A percentile compares a stretch with the other conserved stretches of the same genome.
phyloP scores from a whole-genome alignment of 2,329 filamentous ascomycete genomes.

The Alternaria gaisen region DNA sequence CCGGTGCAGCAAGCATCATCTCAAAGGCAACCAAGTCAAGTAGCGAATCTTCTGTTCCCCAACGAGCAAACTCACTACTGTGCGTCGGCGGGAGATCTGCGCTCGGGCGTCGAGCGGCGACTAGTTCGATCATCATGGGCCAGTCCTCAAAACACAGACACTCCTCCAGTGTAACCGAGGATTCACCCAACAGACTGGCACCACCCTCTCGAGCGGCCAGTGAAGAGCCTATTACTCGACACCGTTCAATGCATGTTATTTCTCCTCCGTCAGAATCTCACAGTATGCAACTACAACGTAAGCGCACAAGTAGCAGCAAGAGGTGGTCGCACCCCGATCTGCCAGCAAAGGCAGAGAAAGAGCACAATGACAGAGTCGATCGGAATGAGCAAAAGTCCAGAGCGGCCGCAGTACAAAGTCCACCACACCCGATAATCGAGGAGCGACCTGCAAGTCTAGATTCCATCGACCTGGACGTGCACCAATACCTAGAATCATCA shows the following conservation, averaged over 20 bases:
- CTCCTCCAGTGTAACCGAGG: conserved; percentile 37
- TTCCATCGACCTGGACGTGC: conserved; percentile 87
- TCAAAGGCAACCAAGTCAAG: conserved; percentile 35
- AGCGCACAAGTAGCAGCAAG: conserved; percentile 47
- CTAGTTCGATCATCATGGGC: conserved; percentile 33
- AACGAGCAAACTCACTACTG: conserved; percentile 37
- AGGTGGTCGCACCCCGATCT: conserved; percentile 53
- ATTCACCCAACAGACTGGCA: conserved; percentile 26
- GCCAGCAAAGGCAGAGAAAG: conserved; percentile 49
- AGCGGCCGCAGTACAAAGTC: conserved; percentile 38
- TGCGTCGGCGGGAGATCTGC: conserved; percentile 46
- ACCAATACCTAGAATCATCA: conserved; percentile 82
- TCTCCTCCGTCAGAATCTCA: conserved; percentile 32
- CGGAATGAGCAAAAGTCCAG: conserved; percentile 28
- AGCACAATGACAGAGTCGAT: conserved; percentile 46
- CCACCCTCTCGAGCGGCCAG: conserved; percentile 37
- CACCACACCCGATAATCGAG: conserved; percentile 63
- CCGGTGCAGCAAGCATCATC: conserved; percentile 26
- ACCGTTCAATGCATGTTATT: conserved; percentile 38
- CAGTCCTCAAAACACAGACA: conserved; percentile 35
- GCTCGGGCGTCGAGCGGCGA: conserved; percentile 33
- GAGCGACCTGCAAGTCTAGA: conserved; percentile 82
- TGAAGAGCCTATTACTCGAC: conserved; percentile 41
- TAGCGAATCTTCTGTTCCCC: conserved; percentile 22
- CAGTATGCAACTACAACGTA: conserved; percentile 43